A percentile compares a stretch with the other conserved stretches of the same genome.
phyloP scores from a whole-genome alignment of 352 stramenopile genomes.

The Pythium myriotylum region DNA sequence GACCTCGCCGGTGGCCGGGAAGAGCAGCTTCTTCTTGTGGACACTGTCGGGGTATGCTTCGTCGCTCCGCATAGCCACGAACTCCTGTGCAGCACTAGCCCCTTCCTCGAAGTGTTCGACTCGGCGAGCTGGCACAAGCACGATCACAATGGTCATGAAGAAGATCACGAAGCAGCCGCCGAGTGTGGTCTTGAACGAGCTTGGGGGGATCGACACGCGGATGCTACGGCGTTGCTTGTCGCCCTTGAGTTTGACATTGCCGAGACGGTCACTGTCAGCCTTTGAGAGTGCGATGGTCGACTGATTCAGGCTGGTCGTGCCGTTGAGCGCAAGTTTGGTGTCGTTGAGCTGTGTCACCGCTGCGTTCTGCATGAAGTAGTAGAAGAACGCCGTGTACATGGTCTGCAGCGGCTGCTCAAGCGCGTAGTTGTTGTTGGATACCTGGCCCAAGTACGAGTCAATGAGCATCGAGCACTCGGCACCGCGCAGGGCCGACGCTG shows the following conservation, averaged over 20 bases:
- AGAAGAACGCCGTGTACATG: slow-evolving; percentile 56
- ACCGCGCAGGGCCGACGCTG: slow-evolving; percentile 20
- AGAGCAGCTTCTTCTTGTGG: slow-evolving; percentile 20
- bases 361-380: slow-evolving; percentile 54
- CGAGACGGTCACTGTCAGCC: not conserved
- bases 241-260: slow-evolving; percentile 30
- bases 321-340: slow-evolving; percentile 3
- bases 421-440: slow-evolving; percentile 52
- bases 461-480: slow-evolving; percentile 42
- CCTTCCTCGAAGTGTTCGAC: slow-evolving; percentile 11
- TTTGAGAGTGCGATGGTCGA: not conserved
- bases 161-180: slow-evolving; percentile 9
- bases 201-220: slow-evolving; percentile 20
- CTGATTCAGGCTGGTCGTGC: not conserved
- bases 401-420: slow-evolving; percentile 43
- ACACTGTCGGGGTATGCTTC: slow-evolving; percentile 15
- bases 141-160: slow-evolving; percentile 4
- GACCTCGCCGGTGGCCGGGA: slow-evolving; percentile 8
- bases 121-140: slow-evolving; percentile 5
- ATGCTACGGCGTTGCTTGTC: slow-evolving; percentile 23
- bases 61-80: slow-evolving; percentile 7
- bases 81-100: slow-evolving; percentile 12
- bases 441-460: slow-evolving; percentile 49
- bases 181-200: slow-evolving; percentile 14
- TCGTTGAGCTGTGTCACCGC: slow-evolving; percentile 32